These are phyloP conservation scores for Beauveria scarabaeidicola DNA, from an alignment of 2,329 filamentous ascomycete genomes.

Conservation along the genomic window DNA sequence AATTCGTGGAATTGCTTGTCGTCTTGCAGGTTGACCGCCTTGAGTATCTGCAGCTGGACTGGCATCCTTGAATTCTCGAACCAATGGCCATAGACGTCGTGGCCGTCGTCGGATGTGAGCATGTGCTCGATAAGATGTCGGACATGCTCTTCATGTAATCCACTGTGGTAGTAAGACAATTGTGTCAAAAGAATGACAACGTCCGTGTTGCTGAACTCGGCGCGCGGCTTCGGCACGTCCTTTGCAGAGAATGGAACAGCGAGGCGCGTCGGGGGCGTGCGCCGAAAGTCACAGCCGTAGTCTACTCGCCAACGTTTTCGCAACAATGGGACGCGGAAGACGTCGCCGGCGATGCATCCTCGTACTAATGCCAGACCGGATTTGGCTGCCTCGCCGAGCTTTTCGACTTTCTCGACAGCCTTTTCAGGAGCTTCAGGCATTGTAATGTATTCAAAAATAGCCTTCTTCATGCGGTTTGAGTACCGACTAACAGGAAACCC, in stretches of 20 bases:
- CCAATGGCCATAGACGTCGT: conserved; percentile 43
- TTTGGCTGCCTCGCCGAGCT: not conserved
- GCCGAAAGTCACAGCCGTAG: conserved; percentile 44
- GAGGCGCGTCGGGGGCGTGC: conserved; percentile 35
- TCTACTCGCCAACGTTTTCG: conserved; percentile 58
- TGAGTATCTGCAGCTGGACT: conserved; percentile 27
- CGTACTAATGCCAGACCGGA: conserved; percentile 29
- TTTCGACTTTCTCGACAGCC: not conserved
- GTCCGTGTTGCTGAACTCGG: conserved; percentile 57
- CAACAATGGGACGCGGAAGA: conserved; percentile 44
- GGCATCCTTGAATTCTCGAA: conserved; percentile 28
- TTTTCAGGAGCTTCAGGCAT: rapidly evolving
- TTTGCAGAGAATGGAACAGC: conserved; percentile 54
- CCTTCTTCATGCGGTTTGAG: conserved; percentile 5
- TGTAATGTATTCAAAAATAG: not conserved
- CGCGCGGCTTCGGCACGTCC: conserved; percentile 43
- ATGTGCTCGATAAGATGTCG: conserved; percentile 39
- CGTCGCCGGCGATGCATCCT: conserved; percentile 46
- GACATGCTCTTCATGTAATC: conserved; percentile 43
- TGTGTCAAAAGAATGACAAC: conserved; percentile 47
- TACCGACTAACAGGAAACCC: conserved; percentile 35
- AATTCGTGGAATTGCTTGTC: conserved; percentile 32
- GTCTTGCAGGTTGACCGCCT: conserved; percentile 52
- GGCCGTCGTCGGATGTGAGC: conserved; percentile 40
- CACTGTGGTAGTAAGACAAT: conserved; percentile 48